These are phyloP conservation scores for Colletotrichum simmondsii DNA, from an alignment of 2,329 filamentous ascomycete species.

Conservation along the genomic window DNA sequence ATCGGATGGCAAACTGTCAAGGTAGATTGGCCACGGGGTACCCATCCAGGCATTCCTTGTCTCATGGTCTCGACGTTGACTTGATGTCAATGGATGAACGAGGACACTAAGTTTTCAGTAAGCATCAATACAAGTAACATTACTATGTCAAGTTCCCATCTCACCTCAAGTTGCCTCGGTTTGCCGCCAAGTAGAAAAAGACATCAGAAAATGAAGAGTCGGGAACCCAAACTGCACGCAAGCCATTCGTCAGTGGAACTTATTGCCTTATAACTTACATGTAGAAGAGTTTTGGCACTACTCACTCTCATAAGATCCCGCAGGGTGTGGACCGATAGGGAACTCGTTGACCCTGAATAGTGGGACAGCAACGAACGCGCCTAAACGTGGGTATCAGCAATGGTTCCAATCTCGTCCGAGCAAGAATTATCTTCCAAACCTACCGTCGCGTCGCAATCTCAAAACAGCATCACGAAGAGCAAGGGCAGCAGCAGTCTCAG, in stretches of 20 bases:
- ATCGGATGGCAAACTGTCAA: conserved; percentile 41
- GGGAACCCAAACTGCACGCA: conserved; percentile 43
- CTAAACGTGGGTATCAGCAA: conserved; percentile 29
- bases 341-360: conserved; percentile 45
- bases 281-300: neutral
- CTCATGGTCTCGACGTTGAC: conserved; percentile 46
- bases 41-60: conserved; percentile 46
- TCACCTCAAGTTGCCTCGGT: conserved; percentile 44
- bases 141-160: no score
- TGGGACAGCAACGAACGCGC: conserved; percentile 47
- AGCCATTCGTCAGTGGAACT: neutral
- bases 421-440: neutral
- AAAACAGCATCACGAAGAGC: conserved; percentile 46
- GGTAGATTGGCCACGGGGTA: conserved; percentile 46
- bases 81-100: conserved; percentile 44
- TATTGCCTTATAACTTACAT: no score
- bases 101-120: conserved; percentile 39
- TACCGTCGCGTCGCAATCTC: conserved; percentile 45
- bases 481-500: conserved; percentile 44
- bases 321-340: conserved; percentile 46
- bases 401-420: accelerated
- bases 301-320: conserved; percentile 48
- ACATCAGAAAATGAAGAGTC: conserved; percentile 48
- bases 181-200: conserved; percentile 46
- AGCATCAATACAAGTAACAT: no score